Evolutionary conservation across 768 basidiomycete species (phyloP).

Genomic region (Tylopilus felleus): DNA sequence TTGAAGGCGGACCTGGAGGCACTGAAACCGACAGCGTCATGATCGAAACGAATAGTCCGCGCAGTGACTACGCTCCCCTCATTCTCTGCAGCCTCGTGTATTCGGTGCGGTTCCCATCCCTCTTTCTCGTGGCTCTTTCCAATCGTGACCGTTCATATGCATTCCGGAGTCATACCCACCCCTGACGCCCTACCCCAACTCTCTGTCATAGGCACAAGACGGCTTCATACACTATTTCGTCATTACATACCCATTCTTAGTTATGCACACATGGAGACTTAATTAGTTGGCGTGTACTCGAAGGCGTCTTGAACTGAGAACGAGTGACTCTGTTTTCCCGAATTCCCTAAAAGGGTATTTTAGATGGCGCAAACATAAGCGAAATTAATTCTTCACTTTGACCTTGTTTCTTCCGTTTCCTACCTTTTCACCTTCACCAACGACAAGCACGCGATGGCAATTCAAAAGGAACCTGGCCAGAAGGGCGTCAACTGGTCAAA

Average conservation of each 20-base stretch:
- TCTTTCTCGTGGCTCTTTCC: conserved; percentile 21
- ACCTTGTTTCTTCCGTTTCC: conserved; percentile 7
- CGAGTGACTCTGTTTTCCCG: neutral
- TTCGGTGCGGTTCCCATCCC: conserved; percentile 29
- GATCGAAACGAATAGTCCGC: conserved; percentile 14
- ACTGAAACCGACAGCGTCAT: conserved; percentile 34
- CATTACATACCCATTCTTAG: conserved; percentile 28
- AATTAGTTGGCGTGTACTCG: conserved; percentile 21
- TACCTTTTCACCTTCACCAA: conserved; percentile 14
- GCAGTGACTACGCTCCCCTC: conserved; percentile 5
- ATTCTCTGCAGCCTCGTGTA: conserved; percentile 33
- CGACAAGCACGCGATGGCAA: conserved; percentile 55
- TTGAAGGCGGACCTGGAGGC: conserved; percentile 65
- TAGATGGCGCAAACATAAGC: too few relatives aligned
- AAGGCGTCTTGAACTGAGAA: neutral
- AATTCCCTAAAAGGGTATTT: neutral
- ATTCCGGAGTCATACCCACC: conserved; percentile 2
- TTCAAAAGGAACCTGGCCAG: conserved; percentile 83
- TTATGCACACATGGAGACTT: conserved; percentile 21
- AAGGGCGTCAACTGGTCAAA: conserved; percentile 93
- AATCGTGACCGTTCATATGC: conserved; percentile 14
- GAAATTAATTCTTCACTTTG: neutral
- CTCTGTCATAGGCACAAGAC: conserved; percentile 2
- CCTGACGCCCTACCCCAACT: neutral
- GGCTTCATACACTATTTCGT: conserved; percentile 26